These are phyloP conservation scores for Theobroma cacao DNA, from an alignment of 345 rosid species.

Conservation along the genomic window DNA sequence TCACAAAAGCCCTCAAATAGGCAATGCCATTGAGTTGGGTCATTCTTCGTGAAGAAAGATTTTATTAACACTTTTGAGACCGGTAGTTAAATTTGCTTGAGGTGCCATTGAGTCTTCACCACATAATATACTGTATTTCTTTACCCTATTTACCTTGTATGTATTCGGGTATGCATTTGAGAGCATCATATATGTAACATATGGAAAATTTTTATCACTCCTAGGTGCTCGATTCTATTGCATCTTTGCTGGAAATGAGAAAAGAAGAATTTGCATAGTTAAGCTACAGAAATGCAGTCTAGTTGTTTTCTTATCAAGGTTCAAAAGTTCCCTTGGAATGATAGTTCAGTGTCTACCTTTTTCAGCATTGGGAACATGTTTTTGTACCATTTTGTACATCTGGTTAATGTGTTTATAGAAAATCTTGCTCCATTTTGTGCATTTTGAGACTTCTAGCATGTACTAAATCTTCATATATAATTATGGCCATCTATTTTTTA, in stretches of 20 bases:
- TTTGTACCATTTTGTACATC: not conserved
- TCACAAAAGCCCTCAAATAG: no score
- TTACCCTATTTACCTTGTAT: not conserved
- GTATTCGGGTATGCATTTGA: not conserved
- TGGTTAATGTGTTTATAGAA: not conserved
- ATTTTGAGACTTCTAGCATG: no score
- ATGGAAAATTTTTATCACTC: not conserved
- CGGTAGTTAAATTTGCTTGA: not conserved
- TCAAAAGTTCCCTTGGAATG: constrained; percentile 29
- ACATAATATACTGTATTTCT: not conserved
- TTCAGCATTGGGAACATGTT: not conserved
- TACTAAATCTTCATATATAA: no score
- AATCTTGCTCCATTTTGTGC: no score
- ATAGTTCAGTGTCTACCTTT: not conserved
- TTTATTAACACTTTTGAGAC: not conserved
- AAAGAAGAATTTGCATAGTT: constrained; percentile 64
- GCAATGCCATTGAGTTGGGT: no score
- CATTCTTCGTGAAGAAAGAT: no score
- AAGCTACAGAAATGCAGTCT: constrained; percentile 58
- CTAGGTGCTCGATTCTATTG: constrained; percentile 69
- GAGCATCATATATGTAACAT: not conserved
- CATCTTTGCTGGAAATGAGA: constrained; percentile 58
- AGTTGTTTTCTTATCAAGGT: constrained; percentile 64
- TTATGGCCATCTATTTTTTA: no score
- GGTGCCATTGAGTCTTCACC: not conserved